Evolutionary conservation across 306 rosid genomes (phyloP).

Genomic region (Malus sieversii): DNA sequence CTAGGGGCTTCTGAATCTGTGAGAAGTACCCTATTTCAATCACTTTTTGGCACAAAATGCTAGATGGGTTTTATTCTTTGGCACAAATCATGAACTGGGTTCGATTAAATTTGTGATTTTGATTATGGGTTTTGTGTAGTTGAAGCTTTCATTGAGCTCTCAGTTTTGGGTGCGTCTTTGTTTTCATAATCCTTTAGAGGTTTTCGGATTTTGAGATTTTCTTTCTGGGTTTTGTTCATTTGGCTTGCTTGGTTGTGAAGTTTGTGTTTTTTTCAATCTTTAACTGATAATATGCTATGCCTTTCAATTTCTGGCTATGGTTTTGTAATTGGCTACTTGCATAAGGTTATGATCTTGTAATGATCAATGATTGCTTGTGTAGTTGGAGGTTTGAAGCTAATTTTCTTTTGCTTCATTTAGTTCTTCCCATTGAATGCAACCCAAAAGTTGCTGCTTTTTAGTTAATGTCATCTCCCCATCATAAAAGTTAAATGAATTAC

Average conservation of each 20-base stretch:
- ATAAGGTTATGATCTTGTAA: background rate
- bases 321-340: background rate
- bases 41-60: background rate
- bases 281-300: background rate
- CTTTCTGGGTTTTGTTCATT: background rate
- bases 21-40: background rate
- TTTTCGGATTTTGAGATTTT: constrained; percentile 10
- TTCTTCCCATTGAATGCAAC: background rate
- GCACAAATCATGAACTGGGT: constrained; percentile 24
- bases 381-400: background rate
- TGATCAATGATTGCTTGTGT: background rate
- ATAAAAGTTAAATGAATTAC: background rate
- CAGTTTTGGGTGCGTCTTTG: constrained; percentile 14
- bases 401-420: background rate
- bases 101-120: constrained; percentile 28
- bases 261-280: background rate
- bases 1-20: constrained; percentile 8
- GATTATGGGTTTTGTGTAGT: constrained; percentile 16
- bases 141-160: constrained; percentile 13
- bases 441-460: background rate
- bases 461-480: background rate
- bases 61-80: constrained; percentile 30
- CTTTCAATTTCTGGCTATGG: background rate
- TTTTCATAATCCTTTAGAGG: background rate
- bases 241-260: background rate